Evolutionary conservation across 352 stramenopile genomes (phyloP), one percentile per base, ranked within the genome.

Genomic region (Phytopythium montanum): DNA sequence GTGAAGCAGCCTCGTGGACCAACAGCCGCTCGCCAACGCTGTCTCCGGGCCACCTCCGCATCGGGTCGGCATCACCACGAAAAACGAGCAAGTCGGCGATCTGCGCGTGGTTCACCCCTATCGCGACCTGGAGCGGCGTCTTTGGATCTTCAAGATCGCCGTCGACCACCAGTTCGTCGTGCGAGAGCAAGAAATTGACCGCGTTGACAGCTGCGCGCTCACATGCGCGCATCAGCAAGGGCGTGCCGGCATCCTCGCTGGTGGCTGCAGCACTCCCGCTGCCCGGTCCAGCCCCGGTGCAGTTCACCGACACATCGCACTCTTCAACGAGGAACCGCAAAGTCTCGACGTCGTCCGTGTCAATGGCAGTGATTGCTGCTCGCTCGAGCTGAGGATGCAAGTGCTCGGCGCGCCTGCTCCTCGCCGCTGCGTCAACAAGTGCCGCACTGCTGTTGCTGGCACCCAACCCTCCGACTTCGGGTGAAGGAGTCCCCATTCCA

Each of bases 301-400:
- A 42, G 34, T 80, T 80, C 9, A 80, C 66, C 0, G 69, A 75
- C 13, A 81, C 61, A 10, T 60, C 51, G 28, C 57, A 84, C 36
- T 84, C 74, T 5, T 81, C 67, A 23, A 81, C 56, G 36, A 68
- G 65, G 31, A 81, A 81, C 21, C 44, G 44, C 49, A 75, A 59
- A 21, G 52, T 69, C 28, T 62, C 55, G 9, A 76, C 38, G 25
- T 77, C 53, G 0, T 57, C 67, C 18, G 29, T 33, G 60, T 68
- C 57, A 25, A 66, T 72, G 2, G 68, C 66, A 16, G 34, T 38
- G 16, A 81, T 64, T 4, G 76, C 56, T 19, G 69, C 58, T 1
- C 52, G 34, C 39, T 77, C 68, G 4, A 81, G 64, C 52, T 84
- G 72, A 1, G 72, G 72, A 51, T 84, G 68, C 12, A 79, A 68